These are phyloP conservation scores for Leptographium galeiforme DNA, from an alignment of 2,329 filamentous ascomycete genomes.

Conservation along the genomic window DNA sequence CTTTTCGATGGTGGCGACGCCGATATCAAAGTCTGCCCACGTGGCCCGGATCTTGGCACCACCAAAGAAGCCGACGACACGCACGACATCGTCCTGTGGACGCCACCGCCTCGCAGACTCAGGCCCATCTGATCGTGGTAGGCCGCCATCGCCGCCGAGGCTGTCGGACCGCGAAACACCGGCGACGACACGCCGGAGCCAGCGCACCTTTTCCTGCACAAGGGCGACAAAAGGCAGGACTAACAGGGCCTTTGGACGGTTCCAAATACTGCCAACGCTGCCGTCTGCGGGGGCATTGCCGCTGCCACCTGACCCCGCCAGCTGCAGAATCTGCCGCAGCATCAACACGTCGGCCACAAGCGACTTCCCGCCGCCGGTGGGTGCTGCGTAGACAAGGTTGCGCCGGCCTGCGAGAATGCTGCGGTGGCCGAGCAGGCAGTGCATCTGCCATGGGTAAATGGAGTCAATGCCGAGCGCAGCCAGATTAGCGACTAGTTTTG, in stretches of 20 bases:
- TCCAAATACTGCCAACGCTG: not conserved
- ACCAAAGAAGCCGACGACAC: slow-evolving; percentile 62
- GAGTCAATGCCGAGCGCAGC: slow-evolving; percentile 51
- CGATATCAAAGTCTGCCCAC: slow-evolving; percentile 66
- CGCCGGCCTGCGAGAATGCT: slow-evolving; percentile 48
- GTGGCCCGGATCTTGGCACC: slow-evolving; percentile 53
- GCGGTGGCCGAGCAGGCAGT: slow-evolving; percentile 54
- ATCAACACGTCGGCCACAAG: slow-evolving; percentile 62
- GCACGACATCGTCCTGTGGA: slow-evolving; percentile 43
- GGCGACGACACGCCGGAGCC: slow-evolving; percentile 54
- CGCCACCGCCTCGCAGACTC: slow-evolving; percentile 33
- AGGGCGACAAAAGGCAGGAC: slow-evolving; percentile 67
- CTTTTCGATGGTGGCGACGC: slow-evolving; percentile 71
- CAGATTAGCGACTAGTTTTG: slow-evolving; percentile 49
- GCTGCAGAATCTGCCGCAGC: slow-evolving; percentile 55
- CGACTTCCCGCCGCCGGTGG: slow-evolving; percentile 67
- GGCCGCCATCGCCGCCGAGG: too few relatives aligned
- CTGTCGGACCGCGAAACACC: slow-evolving; percentile 32
- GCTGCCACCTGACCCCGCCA: slow-evolving; percentile 12
- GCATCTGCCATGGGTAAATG: slow-evolving; percentile 71
- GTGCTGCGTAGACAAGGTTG: slow-evolving; percentile 68
- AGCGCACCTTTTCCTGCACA: slow-evolving; percentile 67
- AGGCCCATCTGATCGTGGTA: not conserved
- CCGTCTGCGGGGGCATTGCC: not conserved
- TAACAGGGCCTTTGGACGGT: slow-evolving; percentile 48